Percentiles rank a stretch among this genome's conserved stretches.
phyloP scores from a whole-genome alignment of 352 stramenopile species.

The Phytophthora idaei region DNA sequence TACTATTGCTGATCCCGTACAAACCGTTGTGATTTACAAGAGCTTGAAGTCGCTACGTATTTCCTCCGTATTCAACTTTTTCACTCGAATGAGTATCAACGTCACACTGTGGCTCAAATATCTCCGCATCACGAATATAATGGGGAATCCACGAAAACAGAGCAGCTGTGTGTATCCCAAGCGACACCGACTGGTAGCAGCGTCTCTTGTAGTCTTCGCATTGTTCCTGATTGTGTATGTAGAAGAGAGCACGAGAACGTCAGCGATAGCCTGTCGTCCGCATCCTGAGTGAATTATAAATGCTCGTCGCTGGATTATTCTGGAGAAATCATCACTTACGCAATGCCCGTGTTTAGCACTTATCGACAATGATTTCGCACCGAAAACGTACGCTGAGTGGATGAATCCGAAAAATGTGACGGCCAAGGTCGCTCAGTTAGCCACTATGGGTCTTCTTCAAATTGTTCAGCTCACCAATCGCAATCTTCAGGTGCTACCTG shows the following conservation, averaged over 20 bases:
- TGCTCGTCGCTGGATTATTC: conserved; percentile 23
- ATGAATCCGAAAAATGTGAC: conserved; percentile 25
- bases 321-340: conserved; percentile 4
- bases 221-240: conserved; percentile 14
- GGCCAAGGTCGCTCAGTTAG: conserved; percentile 10
- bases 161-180: conserved; percentile 12
- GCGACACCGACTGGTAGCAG: conserved; percentile 1
- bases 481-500: conserved; percentile 22
- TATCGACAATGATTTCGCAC: conserved; percentile 30
- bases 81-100: conserved; percentile 35
- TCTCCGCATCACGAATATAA: not conserved
- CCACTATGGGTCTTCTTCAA: conserved; percentile 21
- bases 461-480: conserved; percentile 37
- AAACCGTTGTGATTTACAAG: conserved; percentile 19
- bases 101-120: conserved; percentile 12
- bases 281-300: conserved; percentile 31
- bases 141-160: not conserved
- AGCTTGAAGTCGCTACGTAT: conserved; percentile 37
- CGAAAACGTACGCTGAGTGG: conserved; percentile 34
- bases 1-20: conserved; percentile 1
- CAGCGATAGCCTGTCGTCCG: conserved; percentile 2
- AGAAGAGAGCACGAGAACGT: conserved; percentile 18
- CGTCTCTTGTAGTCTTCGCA: not conserved
- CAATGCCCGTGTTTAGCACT: conserved; percentile 49
- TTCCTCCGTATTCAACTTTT: conserved; percentile 23